A percentile compares a stretch with the other conserved stretches of the same genome.
Conservation (phyloP, 768 basidiomycete genomes). For the Boletus reticuloceps region DNA sequence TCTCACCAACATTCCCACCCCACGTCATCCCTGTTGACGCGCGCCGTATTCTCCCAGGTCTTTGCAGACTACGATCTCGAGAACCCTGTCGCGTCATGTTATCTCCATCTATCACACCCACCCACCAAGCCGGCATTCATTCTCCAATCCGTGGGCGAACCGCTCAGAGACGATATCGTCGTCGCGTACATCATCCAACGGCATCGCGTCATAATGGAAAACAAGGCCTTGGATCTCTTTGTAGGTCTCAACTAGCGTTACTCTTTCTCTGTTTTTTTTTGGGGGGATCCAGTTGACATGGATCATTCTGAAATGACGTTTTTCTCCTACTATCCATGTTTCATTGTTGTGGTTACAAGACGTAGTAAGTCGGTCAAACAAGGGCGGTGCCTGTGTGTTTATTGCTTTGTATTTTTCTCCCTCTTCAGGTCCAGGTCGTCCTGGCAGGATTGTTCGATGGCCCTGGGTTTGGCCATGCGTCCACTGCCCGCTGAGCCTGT, state of each 20-base stretch:
- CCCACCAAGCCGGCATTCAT: conserved; percentile 18
- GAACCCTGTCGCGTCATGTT: conserved; percentile 21
- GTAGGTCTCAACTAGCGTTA: conserved; percentile 15
- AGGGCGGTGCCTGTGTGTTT: neutral
- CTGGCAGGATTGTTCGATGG: no score
- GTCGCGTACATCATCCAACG: conserved; percentile 29
- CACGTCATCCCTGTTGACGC: neutral
- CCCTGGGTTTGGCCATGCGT: neutral
- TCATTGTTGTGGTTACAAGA: neutral
- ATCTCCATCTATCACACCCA: conserved; percentile 8
- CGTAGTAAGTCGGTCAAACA: neutral
- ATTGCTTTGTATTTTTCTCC: neutral
- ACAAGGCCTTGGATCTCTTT: conserved; percentile 24
- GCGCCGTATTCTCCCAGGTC: conserved; percentile 8
- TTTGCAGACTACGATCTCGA: conserved; percentile 25
- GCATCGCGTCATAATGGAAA: conserved; percentile 24
- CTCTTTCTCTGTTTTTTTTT: neutral
- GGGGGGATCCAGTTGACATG: no score
- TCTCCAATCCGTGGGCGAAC: conserved; percentile 23
- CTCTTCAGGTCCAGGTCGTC: neutral
- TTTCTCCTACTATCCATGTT: neutral
- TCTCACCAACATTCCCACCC: neutral
- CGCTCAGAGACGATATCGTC: conserved; percentile 29
- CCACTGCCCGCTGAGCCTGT: no score
- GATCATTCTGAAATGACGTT: neutral